Evolutionary conservation across 495 filamentous ascomycete genomes (phyloP), one percentile per base, ranked within the genome.

Genomic region (Xanthoparmelia taractica): DNA sequence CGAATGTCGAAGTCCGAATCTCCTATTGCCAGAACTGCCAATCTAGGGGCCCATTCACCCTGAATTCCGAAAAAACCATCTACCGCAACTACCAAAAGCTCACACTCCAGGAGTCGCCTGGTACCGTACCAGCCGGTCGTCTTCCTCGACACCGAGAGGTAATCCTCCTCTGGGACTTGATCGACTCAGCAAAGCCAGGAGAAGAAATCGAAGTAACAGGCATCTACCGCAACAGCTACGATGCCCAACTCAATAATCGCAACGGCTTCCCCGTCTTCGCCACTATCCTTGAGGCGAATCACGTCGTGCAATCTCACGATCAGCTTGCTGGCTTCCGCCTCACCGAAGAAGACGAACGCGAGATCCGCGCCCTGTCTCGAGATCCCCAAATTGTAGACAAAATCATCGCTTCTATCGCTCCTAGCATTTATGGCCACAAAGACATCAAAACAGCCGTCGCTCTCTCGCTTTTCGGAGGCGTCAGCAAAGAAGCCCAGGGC

Each of bases 251-350:
- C 34, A 99, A 99, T 78, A 96, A 96, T 77, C 94, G 92, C 75
- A 99, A 97, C 73, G 95, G 95, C 29, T 99, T 99, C 78, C 95
- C 95, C 5, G 95, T 99, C 63, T 99, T 99, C 69, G 92, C 95
- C 31, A 99, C 95, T 0, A 91, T 97, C 58, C 82, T 99, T 23
- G 95, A 99, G 76, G 95, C 95, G 50, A 99, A 97, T 75, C 89
- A 99, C 68, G 85, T 97, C 38, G 84, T 97, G 74, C 97, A 99
- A 71, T 87, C 92, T 3, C 95, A 99, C 73, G 95, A 99, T 72
- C 93, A 97, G 77, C 87, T 97, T 58, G 95, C 95, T 69, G 95
- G 95, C 59, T 99, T 99, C 82, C 86, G 89, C 66, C 80, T 99
- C 71, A 96, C 91, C 0, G 94, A 97, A 73, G 87, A 96, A 72